phyloP scores from a whole-genome alignment of 176 grass and related monocot species.

The Melocanna baccifera region DNA sequence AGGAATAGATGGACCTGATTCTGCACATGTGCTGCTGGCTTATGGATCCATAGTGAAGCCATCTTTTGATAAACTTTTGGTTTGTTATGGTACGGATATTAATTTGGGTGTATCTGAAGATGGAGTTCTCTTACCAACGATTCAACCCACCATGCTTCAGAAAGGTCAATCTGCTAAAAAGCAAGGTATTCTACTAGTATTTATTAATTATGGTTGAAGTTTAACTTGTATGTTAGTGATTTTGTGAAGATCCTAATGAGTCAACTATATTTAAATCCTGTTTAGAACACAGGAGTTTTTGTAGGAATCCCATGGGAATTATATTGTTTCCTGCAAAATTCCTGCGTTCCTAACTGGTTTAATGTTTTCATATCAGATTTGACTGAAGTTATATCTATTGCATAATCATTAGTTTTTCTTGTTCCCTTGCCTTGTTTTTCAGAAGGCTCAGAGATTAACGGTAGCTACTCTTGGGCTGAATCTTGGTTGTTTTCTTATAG shows the following conservation, averaged over 20 bases:
- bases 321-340: background rate
- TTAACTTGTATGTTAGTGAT: background rate
- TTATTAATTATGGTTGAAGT: conserved; percentile 1
- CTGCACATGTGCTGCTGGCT: conserved; percentile 65
- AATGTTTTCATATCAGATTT: background rate
- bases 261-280: background rate
- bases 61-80: conserved; percentile 74
- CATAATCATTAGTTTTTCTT: conserved; percentile 2
- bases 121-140: conserved; percentile 71
- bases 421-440: conserved; percentile 5
- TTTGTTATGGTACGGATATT: conserved; percentile 66
- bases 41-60: conserved; percentile 90
- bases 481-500: conserved; percentile 38
- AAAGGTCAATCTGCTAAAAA: conserved; percentile 52
- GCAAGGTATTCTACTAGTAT: conserved; percentile 49
- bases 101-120: conserved; percentile 60
- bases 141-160: conserved; percentile 32
- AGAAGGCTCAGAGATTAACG: background rate
- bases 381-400: background rate
- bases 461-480: conserved; percentile 21
- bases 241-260: background rate
- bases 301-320: background rate
- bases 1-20: conserved; percentile 53
- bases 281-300: background rate
- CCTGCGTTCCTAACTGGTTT: background rate